These are phyloP conservation scores for Cantharellus cinnabarinus DNA, from an alignment of 768 basidiomycete species.

Conservation along the genomic window DNA sequence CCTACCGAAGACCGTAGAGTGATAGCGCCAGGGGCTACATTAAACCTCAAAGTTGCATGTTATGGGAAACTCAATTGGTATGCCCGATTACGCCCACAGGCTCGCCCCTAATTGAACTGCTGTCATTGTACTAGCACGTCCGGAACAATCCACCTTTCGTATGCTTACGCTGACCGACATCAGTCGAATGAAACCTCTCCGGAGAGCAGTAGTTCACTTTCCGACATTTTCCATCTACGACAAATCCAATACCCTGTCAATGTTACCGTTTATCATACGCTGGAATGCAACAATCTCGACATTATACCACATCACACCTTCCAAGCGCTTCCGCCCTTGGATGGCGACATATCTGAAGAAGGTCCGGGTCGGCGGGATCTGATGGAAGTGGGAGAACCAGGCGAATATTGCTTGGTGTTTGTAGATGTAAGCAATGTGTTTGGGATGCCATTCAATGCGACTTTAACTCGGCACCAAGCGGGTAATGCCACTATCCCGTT, in stretches of 20 bases:
- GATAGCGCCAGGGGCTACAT: conserved; percentile 51
- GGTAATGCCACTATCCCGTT: conserved; percentile 19
- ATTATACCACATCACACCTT: conserved; percentile 40
- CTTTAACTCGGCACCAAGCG: conserved; percentile 44
- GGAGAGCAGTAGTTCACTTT: conserved; percentile 4
- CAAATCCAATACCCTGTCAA: conserved; percentile 74
- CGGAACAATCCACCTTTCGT: conserved; percentile 67
- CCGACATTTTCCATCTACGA: conserved; percentile 59
- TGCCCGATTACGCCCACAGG: conserved; percentile 13
- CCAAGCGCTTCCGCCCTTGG: conserved; percentile 8
- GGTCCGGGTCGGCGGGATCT: conserved; percentile 17
- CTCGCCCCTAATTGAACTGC: too few species aligned
- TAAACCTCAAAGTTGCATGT: conserved; percentile 49
- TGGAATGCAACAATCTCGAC: conserved; percentile 72
- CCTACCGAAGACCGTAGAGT: conserved; percentile 24
- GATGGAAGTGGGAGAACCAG: conserved; percentile 24
- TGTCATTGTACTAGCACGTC: conserved; percentile 30
- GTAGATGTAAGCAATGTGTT: conserved; percentile 86
- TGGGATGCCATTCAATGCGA: conserved; percentile 77
- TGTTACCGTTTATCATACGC: conserved; percentile 89
- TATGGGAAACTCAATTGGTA: conserved; percentile 87
- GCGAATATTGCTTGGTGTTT: conserved; percentile 68
- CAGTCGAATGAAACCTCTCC: conserved; percentile 20
- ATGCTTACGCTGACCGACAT: conserved; percentile 29
- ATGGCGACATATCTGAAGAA: conserved; percentile 1